Base-by-base conservation (phyloP, 768 basidiomycete species). In the Pseudohyphozyma bogoriensis region DNA sequence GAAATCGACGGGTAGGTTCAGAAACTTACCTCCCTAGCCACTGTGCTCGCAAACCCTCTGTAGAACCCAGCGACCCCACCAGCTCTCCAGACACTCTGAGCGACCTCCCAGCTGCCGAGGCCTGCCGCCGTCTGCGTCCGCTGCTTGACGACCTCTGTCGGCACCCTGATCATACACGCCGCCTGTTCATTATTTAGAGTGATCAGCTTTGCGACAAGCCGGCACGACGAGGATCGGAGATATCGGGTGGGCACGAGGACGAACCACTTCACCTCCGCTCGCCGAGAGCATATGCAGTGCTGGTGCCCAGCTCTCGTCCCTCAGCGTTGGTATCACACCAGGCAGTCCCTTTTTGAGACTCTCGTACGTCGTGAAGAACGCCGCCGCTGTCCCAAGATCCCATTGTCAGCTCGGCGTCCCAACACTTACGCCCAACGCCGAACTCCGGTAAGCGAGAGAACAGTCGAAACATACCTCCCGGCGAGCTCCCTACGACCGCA, bases 91-190 rank as follows among this genome's bases (percentile, higher is more conserved):
- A 76, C 75, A 28, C 59, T 66, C 72, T 68, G 26, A 69, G 73
- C 24, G 70, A 74, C 55, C 69, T 59, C 47, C 73, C 67, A 59
- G 70, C 74, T 37, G 42, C 63, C 45, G 58, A 58, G 46, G 63
- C 69, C 12, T 68, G 68, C 62, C 10, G 85, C 85, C 0, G 90
- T 90, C 72, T 96, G 93, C 60, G 82, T 85, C 4, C 92, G 81
- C 13, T 89, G 92, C 73, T 97, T 97, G 75, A 96, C 85, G 33
- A 97, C 86, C 73, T 96, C 93, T 0, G 92, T 95, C 1, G 92
- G 92, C 3, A 97, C 92, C 51, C 92, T 86, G 53, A 97, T 81
- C 55, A 93, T 77, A 73, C 92, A 97, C 36, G 92, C 90, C 51
- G 85, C 60, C 62, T 67, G 22, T 22, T 11, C 22, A 29, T 39